Evolutionary conservation across 1,284 basidiomycete species (phyloP), one percentile per base, ranked within the genome.

Genomic region (Cutaneotrichosporon dermatis): DNA sequence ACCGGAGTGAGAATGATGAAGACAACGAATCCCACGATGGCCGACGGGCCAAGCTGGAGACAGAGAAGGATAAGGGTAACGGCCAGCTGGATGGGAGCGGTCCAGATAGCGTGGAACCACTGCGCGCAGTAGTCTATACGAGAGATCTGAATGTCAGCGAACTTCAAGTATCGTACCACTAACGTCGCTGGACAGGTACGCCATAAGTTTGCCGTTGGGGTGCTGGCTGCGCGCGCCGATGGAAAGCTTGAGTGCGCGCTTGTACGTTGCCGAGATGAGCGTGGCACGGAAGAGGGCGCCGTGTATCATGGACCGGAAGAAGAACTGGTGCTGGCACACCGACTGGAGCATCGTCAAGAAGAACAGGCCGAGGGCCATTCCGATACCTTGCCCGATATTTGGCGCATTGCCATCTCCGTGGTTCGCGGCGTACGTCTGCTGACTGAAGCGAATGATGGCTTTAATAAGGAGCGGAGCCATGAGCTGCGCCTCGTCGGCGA

Each of bases 261-360:
- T 84, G 78, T 90, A 92, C 33, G 90, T 84, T 0, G 86, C 86
- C 46, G 83, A 82, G 57, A 89, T 89, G 46, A 93, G 81, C 0
- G 88, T 85, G 0, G 85, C 85, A 48, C 90, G 83, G 0, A 84
- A 82, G 35, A 90, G 79, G 4, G 88, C 83, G 39, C 88, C 88
- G 0, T 84, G 84, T 10, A 81, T 79, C 86, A 88, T 88, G 1
- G 86, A 85, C 36, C 86, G 82, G 84, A 86, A 90, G 80, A 89
- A 90, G 76, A 88, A 90, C 81, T 88, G 71, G 55, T 88, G 85
- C 61, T 85, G 83, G 63, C 81, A 82, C 15, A 88, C 72, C 55
- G 83, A 85, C 2, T 84, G 76, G 12, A 81, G 70, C 58, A 89
- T 76, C 1, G 85, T 85, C 35, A 89, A 75, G 54, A 79, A 79